Evolutionary conservation across 371 early-diverging fungal species (phyloP), one percentile per base, ranked within the genome.

Genomic region (Syncephalastrum monosporum): DNA sequence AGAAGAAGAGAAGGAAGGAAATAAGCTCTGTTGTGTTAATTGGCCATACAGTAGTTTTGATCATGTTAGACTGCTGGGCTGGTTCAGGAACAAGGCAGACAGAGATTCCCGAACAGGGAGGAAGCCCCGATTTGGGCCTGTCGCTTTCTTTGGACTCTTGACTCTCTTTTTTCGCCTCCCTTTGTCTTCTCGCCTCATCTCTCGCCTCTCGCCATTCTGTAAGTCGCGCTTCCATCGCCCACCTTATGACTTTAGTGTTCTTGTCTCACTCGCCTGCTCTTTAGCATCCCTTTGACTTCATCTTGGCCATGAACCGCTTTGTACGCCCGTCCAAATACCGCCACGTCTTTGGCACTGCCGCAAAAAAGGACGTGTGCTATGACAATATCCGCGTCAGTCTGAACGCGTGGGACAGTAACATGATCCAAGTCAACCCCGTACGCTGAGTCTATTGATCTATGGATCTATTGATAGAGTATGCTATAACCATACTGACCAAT

Each of bases 351-450:
- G 99, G 99, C 54, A 94, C 92, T 4, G 79, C 85, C 21, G 75
- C 83, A 74, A 96, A 94, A 79, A 83, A 94, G 63, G 97, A 98
- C 50, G 73, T 82, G 56, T 90, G 95, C 79, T 97, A 92, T 65
- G 98, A 98, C 72, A 96, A 95, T 77, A 74, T 97, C 56, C 91
- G 92, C 62, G 86, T 96, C 49, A 90, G 95, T 17, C 70, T 88
- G 55, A 91, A 83, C 60, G 97, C 98, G 15, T 97, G 97, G 97
- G 99, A 98, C 71, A 95, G 93, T 64, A 97, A 98, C 81, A 82
- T 94, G 64, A 89, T 96, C 68, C 86, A 91, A 57, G 93, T 88
- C 62, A 98, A 98, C 84, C 91, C 96, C 55, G 87, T 90, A 82
- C 74, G 83, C 67, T 16, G n/a, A 7, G 17, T 49, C 47, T 33